Percentiles rank a stretch among this genome's conserved stretches.
Conservation (phyloP, 225 moss, liverwort and hornwort species). For the Pseudisothecium myosuroides region DNA sequence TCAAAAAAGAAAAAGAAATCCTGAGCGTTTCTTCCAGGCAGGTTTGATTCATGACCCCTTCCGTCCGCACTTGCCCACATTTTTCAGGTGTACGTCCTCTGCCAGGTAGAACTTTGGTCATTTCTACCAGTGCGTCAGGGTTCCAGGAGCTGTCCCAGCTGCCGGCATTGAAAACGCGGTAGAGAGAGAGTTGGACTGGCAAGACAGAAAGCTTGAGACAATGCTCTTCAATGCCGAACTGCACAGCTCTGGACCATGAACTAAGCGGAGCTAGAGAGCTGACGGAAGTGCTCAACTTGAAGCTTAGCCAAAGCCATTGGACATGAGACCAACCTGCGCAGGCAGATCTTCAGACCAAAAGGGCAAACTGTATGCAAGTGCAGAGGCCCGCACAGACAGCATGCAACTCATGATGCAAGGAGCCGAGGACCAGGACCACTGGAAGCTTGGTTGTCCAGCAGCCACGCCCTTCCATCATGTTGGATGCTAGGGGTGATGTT, state of each 20-base stretch:
- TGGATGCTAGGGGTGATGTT: no score
- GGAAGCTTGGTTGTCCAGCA: not conserved
- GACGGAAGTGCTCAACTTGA: not conserved
- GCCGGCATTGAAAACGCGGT: not conserved
- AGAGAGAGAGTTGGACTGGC: not conserved
- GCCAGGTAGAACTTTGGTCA: not conserved
- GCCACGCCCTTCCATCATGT: not conserved
- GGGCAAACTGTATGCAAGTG: not conserved
- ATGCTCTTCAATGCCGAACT: not conserved
- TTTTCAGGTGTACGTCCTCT: not conserved
- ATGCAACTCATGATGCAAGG: not conserved
- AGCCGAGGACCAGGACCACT: not conserved
- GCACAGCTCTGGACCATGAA: not conserved
- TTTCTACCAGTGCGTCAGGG: not conserved
- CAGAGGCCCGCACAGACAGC: not conserved
- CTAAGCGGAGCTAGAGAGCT: not conserved
- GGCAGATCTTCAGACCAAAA: slow-evolving; percentile 12
- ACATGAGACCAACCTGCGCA: not conserved
- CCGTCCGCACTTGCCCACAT: not conserved
- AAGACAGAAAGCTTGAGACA: not conserved
- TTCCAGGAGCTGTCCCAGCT: not conserved
- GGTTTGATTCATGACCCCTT: no score
- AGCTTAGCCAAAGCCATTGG: not conserved
- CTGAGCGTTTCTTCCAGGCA: no score
- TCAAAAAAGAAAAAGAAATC: no score